These are phyloP conservation scores for Amaranthus cruentus DNA, from an alignment of 148 eudicot species.

Conservation along the genomic window DNA sequence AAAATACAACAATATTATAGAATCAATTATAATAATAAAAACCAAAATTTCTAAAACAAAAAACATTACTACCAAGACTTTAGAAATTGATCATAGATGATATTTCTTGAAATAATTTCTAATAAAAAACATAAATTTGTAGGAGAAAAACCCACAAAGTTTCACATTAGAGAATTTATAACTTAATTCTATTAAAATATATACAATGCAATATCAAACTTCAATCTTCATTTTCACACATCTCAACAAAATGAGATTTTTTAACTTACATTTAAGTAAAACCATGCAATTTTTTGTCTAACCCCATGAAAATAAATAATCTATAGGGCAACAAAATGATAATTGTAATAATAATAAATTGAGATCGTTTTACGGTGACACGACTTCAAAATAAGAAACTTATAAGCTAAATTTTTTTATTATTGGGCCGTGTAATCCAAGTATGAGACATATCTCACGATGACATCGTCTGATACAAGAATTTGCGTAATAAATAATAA, in stretches of 20 bases:
- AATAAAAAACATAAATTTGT: background rate
- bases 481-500: no score
- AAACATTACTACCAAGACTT: background rate
- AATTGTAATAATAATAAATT: background rate
- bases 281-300: constrained; percentile 13
- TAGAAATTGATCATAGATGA: background rate
- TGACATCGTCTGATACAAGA: no score
- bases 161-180: background rate
- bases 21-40: no score
- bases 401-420: no score
- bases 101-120: background rate
- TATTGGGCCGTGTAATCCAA: no score
- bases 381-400: no score
- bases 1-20: no score
- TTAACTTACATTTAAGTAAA: constrained; percentile 15
- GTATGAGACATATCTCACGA: no score
- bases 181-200: background rate
- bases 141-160: background rate
- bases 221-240: constrained; percentile 9
- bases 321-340: constrained; percentile 2
- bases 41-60: background rate
- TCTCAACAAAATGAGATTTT: background rate
- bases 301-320: background rate
- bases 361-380: background rate
- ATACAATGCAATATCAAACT: constrained; percentile 9